A percentile compares a stretch with the other conserved stretches of the same genome.
Evolutionary conservation across 257 asterid genomes (phyloP).

Genomic region (Plantago elongata): DNA sequence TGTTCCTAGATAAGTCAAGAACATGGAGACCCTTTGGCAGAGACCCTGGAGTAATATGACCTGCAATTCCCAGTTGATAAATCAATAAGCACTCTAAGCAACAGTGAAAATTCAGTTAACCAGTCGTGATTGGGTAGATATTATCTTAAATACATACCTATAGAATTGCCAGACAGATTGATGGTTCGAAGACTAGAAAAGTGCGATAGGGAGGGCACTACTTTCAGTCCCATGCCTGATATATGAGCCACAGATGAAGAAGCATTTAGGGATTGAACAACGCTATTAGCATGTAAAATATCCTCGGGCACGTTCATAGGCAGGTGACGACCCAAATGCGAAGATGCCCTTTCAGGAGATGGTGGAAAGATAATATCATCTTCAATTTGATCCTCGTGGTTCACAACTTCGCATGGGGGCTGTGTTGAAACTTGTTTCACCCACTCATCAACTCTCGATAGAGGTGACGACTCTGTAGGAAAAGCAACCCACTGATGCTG

Average conservation of each 20-base stretch:
- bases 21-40: slow-evolving; percentile 82
- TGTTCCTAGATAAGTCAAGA: slow-evolving; percentile 72
- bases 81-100: slow-evolving; percentile 4
- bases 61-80: slow-evolving; percentile 36
- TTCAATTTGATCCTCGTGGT: slow-evolving; percentile 28
- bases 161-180: slow-evolving; percentile 64
- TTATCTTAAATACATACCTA: slow-evolving; percentile 39
- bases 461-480: slow-evolving; percentile 46
- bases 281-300: slow-evolving; percentile 56
- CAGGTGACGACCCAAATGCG: slow-evolving; percentile 20
- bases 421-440: slow-evolving; percentile 45
- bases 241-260: slow-evolving; percentile 79
- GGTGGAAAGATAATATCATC: slow-evolving; percentile 31
- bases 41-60: slow-evolving; percentile 59
- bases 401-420: slow-evolving; percentile 33
- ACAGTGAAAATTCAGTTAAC: neutral
- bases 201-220: slow-evolving; percentile 52
- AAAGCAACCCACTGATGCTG: slow-evolving; percentile 86
- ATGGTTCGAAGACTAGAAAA: slow-evolving; percentile 64
- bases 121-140: neutral
- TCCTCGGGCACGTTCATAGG: slow-evolving; percentile 42
- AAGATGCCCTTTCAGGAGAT: slow-evolving; percentile 30
- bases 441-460: slow-evolving; percentile 55
- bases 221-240: slow-evolving; percentile 51
- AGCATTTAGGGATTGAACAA: slow-evolving; percentile 55